These are phyloP conservation scores for Coemansia sp. DNA, from an alignment of 192 early-diverging fungal genomes.

Conservation along the genomic window DNA sequence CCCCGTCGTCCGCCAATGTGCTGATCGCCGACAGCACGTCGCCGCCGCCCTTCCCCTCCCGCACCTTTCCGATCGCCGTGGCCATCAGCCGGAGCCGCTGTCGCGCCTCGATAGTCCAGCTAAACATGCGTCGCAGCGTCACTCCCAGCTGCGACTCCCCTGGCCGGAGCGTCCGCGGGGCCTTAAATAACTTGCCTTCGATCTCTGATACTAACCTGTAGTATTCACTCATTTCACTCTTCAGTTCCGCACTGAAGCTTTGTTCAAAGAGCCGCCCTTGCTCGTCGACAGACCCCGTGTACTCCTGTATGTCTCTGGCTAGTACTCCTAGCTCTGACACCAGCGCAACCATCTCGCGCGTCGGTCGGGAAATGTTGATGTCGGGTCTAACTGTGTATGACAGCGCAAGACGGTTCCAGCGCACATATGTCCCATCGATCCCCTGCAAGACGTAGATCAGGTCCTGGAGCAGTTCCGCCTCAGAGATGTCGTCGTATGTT, in stretches of 20 bases:
- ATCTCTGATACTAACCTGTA: constrained; percentile 83
- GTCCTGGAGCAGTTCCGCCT: constrained; percentile 73
- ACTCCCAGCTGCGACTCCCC: constrained; percentile 59
- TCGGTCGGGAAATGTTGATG: constrained; percentile 57
- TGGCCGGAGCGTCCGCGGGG: constrained; percentile 32
- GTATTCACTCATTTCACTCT: constrained; percentile 79
- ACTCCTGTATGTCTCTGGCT: constrained; percentile 63
- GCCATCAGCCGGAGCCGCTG: constrained; percentile 75
- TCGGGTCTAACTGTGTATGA: constrained; percentile 59
- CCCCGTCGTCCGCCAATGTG: constrained; percentile 84
- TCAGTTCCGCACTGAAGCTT: constrained; percentile 79
- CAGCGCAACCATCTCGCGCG: constrained; percentile 61
- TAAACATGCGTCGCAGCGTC: constrained; percentile 78
- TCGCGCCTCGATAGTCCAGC: constrained; percentile 83
- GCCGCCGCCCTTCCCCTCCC: constrained; percentile 39
- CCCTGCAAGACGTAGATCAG: constrained; percentile 92
- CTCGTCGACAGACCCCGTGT: constrained; percentile 46
- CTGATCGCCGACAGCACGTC: constrained; percentile 66
- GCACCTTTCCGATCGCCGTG: constrained; percentile 42
- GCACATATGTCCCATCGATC: constrained; percentile 83
- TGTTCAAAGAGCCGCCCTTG: constrained; percentile 50
- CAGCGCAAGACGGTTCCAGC: constrained; percentile 55
- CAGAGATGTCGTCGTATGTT: constrained; percentile 53
- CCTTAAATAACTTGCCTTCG: constrained; percentile 70
- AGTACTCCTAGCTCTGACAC: constrained; percentile 81